These are phyloP conservation scores for Sarocladiaceae sp. DNA, from an alignment of 2,329 filamentous ascomycete genomes.

Conservation along the genomic window DNA sequence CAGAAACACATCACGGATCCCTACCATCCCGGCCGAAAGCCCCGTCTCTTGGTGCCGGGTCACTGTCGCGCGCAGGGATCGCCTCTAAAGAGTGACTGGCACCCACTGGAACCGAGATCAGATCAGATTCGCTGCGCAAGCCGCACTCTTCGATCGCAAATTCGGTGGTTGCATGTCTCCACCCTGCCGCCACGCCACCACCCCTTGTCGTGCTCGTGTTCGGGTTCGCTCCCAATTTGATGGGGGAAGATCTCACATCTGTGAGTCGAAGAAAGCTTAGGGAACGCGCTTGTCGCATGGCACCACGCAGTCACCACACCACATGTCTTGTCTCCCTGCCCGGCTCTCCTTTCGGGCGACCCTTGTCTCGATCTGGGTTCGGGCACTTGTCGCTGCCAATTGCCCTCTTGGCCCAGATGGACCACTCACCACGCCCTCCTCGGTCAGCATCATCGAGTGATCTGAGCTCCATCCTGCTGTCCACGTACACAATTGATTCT, in stretches of 20 bases:
- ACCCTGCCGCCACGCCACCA: background rate
- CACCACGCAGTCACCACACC: background rate
- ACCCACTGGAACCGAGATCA: background rate
- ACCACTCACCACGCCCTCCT: background rate
- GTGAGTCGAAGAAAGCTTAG: too few relatives aligned
- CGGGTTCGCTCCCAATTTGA: background rate
- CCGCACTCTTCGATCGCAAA: too few relatives aligned
- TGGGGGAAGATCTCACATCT: background rate
- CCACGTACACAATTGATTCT: too few relatives aligned
- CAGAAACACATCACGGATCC: constrained; percentile 7
- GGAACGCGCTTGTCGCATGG: too few relatives aligned
- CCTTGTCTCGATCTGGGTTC: background rate
- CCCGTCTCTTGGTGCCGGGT: background rate
- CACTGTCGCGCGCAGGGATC: background rate
- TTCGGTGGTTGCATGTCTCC: background rate
- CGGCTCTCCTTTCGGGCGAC: background rate
- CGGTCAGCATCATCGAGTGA: too few relatives aligned
- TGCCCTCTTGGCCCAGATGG: background rate
- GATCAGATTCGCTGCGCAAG: constrained; percentile 1
- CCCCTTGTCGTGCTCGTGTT: constrained; percentile 5
- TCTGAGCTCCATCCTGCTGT: too few relatives aligned
- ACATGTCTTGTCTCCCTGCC: background rate
- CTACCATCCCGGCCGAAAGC: background rate
- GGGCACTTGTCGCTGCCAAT: background rate
- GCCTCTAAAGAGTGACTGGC: background rate